These are phyloP conservation scores for Hanseniaspora sp. DNA, from an alignment of 1,139 yeast species.

Conservation along the genomic window DNA sequence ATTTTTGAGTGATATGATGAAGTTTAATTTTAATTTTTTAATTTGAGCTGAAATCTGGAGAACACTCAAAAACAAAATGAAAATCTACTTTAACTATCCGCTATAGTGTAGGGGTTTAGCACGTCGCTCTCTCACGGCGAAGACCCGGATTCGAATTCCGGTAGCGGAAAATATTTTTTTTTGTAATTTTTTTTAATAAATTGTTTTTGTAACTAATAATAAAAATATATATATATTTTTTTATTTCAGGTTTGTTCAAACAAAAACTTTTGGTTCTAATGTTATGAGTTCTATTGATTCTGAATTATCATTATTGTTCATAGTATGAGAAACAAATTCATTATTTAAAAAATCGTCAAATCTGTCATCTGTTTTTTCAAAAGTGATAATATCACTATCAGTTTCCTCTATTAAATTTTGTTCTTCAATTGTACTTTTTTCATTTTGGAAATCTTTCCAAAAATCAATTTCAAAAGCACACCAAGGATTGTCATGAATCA, in stretches of 20 bases:
- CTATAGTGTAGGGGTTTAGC: conserved; percentile 16
- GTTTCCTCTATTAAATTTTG: background rate
- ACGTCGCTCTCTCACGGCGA: conserved; percentile 16
- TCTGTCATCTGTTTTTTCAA: background rate
- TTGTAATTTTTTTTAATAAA: conserved; percentile 2
- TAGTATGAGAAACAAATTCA: background rate
- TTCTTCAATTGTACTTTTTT: background rate
- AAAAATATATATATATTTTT: no score
- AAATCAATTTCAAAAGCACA: conserved; percentile 9
- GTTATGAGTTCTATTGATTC: no score
- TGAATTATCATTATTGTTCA: background rate
- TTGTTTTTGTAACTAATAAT: background rate
- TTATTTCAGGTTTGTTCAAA: no score
- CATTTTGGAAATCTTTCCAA: background rate
- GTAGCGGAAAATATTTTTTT: conserved; percentile 12
- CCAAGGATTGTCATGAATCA: conserved; percentile 21
- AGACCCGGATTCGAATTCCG: conserved; percentile 16
- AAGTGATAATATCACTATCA: background rate
- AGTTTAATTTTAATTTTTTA: no score
- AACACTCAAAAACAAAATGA: background rate
- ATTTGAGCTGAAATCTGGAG: background rate
- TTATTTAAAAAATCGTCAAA: background rate
- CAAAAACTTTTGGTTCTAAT: no score
- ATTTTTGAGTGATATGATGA: no score
- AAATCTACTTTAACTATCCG: conserved; percentile 1